Base-by-base conservation (phyloP, 495 filamentous ascomycete species). In the Xylaria acuta region DNA sequence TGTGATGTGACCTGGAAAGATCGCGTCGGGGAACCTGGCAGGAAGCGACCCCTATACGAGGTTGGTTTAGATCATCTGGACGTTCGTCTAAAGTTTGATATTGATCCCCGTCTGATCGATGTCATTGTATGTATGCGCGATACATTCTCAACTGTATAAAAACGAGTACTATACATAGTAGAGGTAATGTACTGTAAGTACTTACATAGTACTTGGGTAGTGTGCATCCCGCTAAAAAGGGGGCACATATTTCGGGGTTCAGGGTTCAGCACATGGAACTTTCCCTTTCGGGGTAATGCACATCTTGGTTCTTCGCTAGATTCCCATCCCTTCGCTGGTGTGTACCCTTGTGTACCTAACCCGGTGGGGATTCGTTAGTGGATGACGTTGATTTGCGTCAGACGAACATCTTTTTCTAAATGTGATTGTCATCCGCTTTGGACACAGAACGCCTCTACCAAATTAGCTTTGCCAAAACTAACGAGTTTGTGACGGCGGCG, bases 281-380 rank as follows among this genome's bases (percentile, higher is more conserved):
- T 69, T 60, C 38, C 67, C 67, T 30, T 60, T 69, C 18, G 11
- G 16, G 67, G 67, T 27, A 60, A 69, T 69, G 67, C 67, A 32
- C 60, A 69, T 60, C 49, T 62, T 34, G 65, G 47, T 18, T 67
- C 11, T 54, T 53, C 51, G 34, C 14, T 34, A 59, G 51, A 59
- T 59, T 69, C 67, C 51, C 67, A 69, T 69, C 7, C 16, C 14
- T 60, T 69, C 30, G 32, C 32, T 16, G 32, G n/a, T n/a, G 22
- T 54, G 3, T 38, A 45, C 8, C 36, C 18, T 41, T 30, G 54
- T 36, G 54, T 25, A 11, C 20, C 9, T 16, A 43, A n/a, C n/a
- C n/a, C 20, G 20, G 65, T 58, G 65, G 51, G 6, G 34, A 56
- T 32, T 68, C 20, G 34, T 25, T 30, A 25, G 36, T 32, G 25